phyloP scores from a whole-genome alignment of 345 rosid species.

The Boechera divaricarpa region DNA sequence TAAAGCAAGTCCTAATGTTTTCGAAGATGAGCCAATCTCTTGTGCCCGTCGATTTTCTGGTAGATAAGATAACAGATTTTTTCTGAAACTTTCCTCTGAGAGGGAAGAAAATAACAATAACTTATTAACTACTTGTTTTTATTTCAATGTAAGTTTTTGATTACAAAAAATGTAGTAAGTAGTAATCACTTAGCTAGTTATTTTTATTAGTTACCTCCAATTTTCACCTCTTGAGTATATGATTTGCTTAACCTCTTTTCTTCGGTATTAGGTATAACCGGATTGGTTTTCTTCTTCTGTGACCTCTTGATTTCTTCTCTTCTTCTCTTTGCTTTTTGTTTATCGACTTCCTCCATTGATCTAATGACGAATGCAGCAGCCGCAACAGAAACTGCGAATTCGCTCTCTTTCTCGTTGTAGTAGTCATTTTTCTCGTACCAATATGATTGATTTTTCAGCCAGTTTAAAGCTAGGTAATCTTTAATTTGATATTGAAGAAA shows the following conservation, averaged over 20 bases:
- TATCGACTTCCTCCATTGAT: constrained; percentile 53
- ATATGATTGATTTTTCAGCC: constrained; percentile 51
- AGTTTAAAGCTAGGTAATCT: constrained; percentile 49
- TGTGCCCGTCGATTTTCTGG: background rate
- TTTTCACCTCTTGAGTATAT: constrained; percentile 46
- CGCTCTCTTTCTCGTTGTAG: constrained; percentile 44
- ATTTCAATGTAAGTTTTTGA: background rate
- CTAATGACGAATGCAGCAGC: constrained; percentile 59
- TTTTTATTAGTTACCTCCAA: constrained; percentile 37
- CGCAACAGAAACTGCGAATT: constrained; percentile 64
- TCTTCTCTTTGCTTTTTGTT: constrained; percentile 36
- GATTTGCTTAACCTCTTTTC: constrained; percentile 36
- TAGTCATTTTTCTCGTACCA: constrained; percentile 47
- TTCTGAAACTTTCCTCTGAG: constrained; percentile 19
- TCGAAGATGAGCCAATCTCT: constrained; percentile 37
- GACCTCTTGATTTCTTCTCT: constrained; percentile 53
- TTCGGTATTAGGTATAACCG: constrained; percentile 31
- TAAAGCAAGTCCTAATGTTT: constrained; percentile 37
- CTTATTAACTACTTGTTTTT: background rate
- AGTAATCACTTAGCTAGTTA: background rate
- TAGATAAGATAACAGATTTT: background rate
- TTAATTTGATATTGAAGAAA: constrained; percentile 11
- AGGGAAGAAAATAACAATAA: background rate
- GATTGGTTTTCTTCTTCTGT: constrained; percentile 16
- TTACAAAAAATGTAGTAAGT: background rate